phyloP scores from a whole-genome alignment of 108 stramenopile species.

The Epipyxis sp. region DNA sequence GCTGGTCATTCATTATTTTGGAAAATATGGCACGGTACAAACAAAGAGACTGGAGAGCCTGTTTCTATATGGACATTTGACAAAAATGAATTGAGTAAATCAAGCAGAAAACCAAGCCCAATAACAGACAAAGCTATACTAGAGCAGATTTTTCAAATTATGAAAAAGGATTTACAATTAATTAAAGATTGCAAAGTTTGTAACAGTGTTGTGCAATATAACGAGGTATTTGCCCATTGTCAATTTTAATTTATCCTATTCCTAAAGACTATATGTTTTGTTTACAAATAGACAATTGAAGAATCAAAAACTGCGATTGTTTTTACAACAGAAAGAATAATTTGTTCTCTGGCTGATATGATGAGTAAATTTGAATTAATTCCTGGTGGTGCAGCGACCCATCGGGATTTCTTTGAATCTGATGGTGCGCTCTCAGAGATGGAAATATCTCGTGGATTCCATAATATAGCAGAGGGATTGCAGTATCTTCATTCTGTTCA shows the following conservation, averaged over 20 bases:
- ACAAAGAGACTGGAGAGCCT: constrained; percentile 5
- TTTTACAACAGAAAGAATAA: constrained; percentile 26
- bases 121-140: background rate
- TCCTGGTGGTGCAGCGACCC: background rate
- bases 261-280: background rate
- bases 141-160: constrained; percentile 27
- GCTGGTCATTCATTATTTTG: constrained; percentile 15
- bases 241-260: background rate
- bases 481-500: constrained; percentile 22
- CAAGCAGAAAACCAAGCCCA: background rate
- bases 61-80: constrained; percentile 28
- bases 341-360: constrained; percentile 31
- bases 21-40: constrained; percentile 19
- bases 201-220: background rate
- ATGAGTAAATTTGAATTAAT: constrained; percentile 13
- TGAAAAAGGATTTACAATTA: constrained; percentile 14
- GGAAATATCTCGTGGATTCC: constrained; percentile 26
- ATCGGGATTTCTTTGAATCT: constrained; percentile 12
- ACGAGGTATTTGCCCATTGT: background rate
- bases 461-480: background rate
- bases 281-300: constrained; percentile 32
- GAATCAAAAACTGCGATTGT: background rate
- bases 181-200: background rate
- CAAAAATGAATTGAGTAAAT: constrained; percentile 20
- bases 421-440: constrained; percentile 1